Evolutionary conservation across 176 grass and related monocot genomes (phyloP).

Genomic region (Raddia guianensis): DNA sequence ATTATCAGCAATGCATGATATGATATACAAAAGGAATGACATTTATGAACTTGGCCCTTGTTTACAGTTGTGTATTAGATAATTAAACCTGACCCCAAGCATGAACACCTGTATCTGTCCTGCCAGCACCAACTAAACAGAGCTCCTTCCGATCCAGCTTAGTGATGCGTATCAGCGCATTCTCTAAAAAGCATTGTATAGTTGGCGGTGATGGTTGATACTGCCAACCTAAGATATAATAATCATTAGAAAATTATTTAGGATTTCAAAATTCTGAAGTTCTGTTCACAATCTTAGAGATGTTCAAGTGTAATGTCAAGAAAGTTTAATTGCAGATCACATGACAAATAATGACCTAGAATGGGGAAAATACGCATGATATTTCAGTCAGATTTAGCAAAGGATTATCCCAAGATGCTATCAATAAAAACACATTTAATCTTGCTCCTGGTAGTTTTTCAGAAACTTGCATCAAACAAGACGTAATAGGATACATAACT

Average conservation of each 20-base stretch:
- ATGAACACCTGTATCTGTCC: constrained; percentile 97
- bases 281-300: neutral
- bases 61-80: constrained; percentile 45
- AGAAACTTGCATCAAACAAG: neutral
- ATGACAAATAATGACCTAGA: neutral
- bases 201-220: constrained; percentile 90
- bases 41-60: constrained; percentile 26
- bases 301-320: constrained; percentile 7
- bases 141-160: constrained; percentile 80
- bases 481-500: neutral
- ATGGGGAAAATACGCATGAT: neutral
- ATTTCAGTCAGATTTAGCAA: neutral
- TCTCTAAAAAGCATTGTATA: constrained; percentile 82
- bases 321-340: constrained; percentile 16
- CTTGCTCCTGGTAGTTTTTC: neutral
- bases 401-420: neutral
- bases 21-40: constrained; percentile 22
- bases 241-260: constrained; percentile 7
- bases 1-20: constrained; percentile 32
- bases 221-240: constrained; percentile 81
- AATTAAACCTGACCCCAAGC: constrained; percentile 92
- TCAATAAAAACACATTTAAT: neutral
- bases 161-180: constrained; percentile 71
- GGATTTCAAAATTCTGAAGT: constrained; percentile 30
- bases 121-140: constrained; percentile 79